Evolutionary conservation across 805 yeast species (phyloP), one percentile per base, ranked within the genome.

Genomic region (Kluyveromyces aestuarii): DNA sequence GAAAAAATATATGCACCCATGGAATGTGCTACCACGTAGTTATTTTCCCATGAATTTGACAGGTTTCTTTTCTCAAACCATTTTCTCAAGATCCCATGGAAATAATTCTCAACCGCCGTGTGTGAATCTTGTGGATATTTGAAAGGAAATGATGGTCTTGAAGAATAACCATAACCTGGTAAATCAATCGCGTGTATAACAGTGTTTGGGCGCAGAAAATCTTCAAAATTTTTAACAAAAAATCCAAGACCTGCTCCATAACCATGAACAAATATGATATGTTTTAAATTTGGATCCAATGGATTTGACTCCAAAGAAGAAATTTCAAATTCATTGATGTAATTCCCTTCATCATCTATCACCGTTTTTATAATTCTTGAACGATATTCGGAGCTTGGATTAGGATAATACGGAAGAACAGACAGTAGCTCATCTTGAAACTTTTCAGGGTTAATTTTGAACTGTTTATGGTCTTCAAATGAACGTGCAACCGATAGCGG

Each of bases 181-280:
- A 90, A 68, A 61, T 91, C 99, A 2, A 91, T 75, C 0, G 96
- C 86, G 68, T 88, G 96, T 41, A 90, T 72, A 48, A 82, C 76
- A 85, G 93, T 85, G 39, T 74, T 68, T 27, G 75, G 69, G 21
- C 65, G 56, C 14, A 58, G 27, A 33, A 64, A 56, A 2, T 69
- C 70, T 51, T 83, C 84, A 50, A 86, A 75, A 64, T 89, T 91
- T 57, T 82, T 82, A 47, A 84, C 69, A 58, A 83, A 93, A 55
- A 89, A 82, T 0, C 96, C 98, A 27, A 89, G 68, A 0, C 96
- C 93, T 0, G 98, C 97, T 2, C 96, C 98, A 61, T 91, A 91
- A 0, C 99, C 99, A 66, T 91, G 99, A 11, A 91, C 72, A 46
- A 91, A 69, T 0, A 93, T 87, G 21, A 89, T 64, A 64, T 84